A percentile compares a stretch with the other conserved stretches of the same genome.
Conservation (phyloP, 1,284 basidiomycete species). For the Malassezia vespertilionis region DNA sequence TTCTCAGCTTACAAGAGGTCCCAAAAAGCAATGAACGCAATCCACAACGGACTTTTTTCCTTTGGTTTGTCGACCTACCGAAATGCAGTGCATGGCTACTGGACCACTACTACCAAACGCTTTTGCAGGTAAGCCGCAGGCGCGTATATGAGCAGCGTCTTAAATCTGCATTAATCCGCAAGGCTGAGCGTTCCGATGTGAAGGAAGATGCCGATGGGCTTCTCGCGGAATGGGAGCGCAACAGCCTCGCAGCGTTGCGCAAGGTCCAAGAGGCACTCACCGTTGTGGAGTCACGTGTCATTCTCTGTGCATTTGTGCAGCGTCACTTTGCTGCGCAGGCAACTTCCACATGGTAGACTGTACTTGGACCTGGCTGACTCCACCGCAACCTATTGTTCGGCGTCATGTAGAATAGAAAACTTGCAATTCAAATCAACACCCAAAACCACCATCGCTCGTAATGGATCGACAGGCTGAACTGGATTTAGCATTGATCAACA, state of each 20-base stretch:
- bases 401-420: background rate
- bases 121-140: constrained; percentile 26
- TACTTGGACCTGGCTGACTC: background rate
- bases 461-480: too few relatives aligned
- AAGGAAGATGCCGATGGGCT: constrained; percentile 27
- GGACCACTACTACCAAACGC: constrained; percentile 39
- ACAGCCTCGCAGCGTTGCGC: constrained; percentile 23
- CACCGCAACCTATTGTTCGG: constrained; percentile 1
- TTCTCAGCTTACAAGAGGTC: constrained; percentile 41
- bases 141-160: constrained; percentile 31
- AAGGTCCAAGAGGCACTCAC: constrained; percentile 21
- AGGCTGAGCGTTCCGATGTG: constrained; percentile 38
- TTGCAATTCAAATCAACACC: too few relatives aligned
- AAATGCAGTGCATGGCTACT: constrained; percentile 38
- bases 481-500: constrained; percentile 13
- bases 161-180: constrained; percentile 26
- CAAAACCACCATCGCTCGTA: too few relatives aligned
- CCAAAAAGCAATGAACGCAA: constrained; percentile 43
- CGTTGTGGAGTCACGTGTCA: constrained; percentile 28
- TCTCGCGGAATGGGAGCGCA: constrained; percentile 31
- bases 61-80: constrained; percentile 42
- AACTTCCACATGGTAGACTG: too few relatives aligned
- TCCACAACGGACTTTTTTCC: constrained; percentile 41
- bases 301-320: constrained; percentile 30
- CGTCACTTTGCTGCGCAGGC: constrained; percentile 15